phyloP scores from a whole-genome alignment of 805 yeast genomes.

The Pichia nanzhaoensis region DNA sequence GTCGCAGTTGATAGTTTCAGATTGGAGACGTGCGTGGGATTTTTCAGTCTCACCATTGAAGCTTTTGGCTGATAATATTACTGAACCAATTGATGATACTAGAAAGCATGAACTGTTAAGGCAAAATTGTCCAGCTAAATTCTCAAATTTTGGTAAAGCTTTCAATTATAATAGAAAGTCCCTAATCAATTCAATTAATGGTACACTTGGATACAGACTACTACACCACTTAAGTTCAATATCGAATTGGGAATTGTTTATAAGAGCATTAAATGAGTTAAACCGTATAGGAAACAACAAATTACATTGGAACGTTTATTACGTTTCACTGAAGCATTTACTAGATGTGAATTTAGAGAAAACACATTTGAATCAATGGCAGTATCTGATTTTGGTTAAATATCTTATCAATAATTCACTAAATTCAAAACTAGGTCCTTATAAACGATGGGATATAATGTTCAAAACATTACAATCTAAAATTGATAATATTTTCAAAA shows the following conservation, averaged over 20 bases:
- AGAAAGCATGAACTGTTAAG: background rate
- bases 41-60: background rate
- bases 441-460: conserved; percentile 9
- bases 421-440: conserved; percentile 1
- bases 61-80: background rate
- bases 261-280: conserved; percentile 9
- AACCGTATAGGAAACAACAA: background rate
- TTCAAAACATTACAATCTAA: conserved; percentile 11
- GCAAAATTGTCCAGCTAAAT: background rate
- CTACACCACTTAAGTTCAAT: background rate
- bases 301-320: conserved; percentile 4
- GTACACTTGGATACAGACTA: background rate
- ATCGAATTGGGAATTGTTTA: conserved; percentile 9
- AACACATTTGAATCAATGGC: background rate
- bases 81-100: background rate
- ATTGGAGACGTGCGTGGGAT: conserved; percentile 10
- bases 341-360: background rate
- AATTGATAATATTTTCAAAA: conserved; percentile 6
- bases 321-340: conserved; percentile 1
- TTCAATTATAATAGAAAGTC: background rate
- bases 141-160: background rate
- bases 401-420: conserved; percentile 5
- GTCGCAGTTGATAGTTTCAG: conserved; percentile 10
- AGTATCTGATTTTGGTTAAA: conserved; percentile 9
- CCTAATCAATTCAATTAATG: background rate